Base-by-base conservation (phyloP, 345 rosid species). In the Hypericum perforatum region DNA sequence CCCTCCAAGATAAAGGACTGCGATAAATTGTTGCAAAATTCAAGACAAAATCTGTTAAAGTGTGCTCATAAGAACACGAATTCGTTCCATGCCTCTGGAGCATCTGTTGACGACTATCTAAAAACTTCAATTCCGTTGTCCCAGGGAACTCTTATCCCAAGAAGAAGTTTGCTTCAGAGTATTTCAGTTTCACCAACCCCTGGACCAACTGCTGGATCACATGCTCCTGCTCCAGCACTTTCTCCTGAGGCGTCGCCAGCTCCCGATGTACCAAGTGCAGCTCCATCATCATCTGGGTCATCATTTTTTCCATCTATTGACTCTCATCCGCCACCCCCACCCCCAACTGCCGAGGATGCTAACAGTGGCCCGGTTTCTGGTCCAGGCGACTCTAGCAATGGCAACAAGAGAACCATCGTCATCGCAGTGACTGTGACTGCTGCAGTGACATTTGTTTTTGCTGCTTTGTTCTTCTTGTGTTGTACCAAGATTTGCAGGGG, bases 341-440 rank as follows among this genome's bases (percentile, higher is more conserved):
- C 72, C 60, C 58, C 77, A 48, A n/a, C 62, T 38, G 56, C 22
- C 10, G 44, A 66, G 49, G 62, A 15, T 5, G 11, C 63, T 62
- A 55, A 78, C 32, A 48, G 37, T 45, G 67, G 44, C 47, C 38
- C 68, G 41, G 54, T 40, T 43, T 60, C 86, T 41, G 69, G 53
- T 59, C 22, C 81, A 12, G 38, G 14, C 46, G 59, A 59, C 47
- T 43, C 36, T 44, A 67, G 56, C 40, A 71, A 61, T 40, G 59
- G 58, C 44, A 64, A 70, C 56, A 60, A 51, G 52, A 63, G 59
- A 48, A 42, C 76, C 59, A 56, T 89, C 58, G 54, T 86, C 45
- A 67, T 86, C 55, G 99, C 95, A 41, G 86, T 81, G 38, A 84
- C 67, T 59, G 74, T 69, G 52, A 94, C 97, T 52, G 92, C 97